These are phyloP conservation scores for Aureobasidium sp. DNA, from an alignment of 2,329 filamentous ascomycete genomes.

Conservation along the genomic window DNA sequence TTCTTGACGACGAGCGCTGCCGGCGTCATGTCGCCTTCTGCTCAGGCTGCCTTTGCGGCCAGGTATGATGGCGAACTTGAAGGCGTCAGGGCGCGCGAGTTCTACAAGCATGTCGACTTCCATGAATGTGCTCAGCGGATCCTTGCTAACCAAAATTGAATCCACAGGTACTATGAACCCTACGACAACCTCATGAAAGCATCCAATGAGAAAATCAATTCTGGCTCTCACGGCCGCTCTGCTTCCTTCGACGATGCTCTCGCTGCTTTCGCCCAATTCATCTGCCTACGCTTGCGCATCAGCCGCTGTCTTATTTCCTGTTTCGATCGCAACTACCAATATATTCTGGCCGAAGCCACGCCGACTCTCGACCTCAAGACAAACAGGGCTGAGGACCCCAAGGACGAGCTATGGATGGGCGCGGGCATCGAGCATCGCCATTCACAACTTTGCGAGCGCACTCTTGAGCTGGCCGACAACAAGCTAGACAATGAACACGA, in stretches of 20 bases:
- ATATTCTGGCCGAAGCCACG: conserved; percentile 46
- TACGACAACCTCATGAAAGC: conserved; percentile 1
- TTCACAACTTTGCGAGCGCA: conserved; percentile 18
- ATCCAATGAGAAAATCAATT: not conserved
- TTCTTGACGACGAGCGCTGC: not conserved
- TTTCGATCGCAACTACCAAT: conserved; percentile 44
- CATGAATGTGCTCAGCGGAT: not conserved
- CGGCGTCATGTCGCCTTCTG: not conserved
- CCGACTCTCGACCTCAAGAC: conserved; percentile 34
- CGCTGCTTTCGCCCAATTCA: conserved; percentile 31
- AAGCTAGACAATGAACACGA: conserved; percentile 16
- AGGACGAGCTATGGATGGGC: conserved; percentile 32
- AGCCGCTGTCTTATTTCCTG: conserved; percentile 36
- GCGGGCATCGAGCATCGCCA: conserved; percentile 20
- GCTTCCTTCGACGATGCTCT: conserved; percentile 34
- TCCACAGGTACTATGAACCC: conserved; percentile 11
- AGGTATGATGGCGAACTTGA: not conserved
- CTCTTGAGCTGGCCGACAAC: conserved; percentile 7
- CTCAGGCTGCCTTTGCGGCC: not conserved
- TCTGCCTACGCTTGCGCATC: conserved; percentile 30
- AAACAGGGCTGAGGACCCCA: conserved; percentile 26
- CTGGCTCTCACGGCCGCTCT: not conserved
- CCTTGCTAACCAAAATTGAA: not conserved
- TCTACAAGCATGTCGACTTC: conserved; percentile 6
- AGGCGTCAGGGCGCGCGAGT: conserved; percentile 12